Conservation (phyloP, 768 basidiomycete species). For the Lactifluus subvellereus region DNA sequence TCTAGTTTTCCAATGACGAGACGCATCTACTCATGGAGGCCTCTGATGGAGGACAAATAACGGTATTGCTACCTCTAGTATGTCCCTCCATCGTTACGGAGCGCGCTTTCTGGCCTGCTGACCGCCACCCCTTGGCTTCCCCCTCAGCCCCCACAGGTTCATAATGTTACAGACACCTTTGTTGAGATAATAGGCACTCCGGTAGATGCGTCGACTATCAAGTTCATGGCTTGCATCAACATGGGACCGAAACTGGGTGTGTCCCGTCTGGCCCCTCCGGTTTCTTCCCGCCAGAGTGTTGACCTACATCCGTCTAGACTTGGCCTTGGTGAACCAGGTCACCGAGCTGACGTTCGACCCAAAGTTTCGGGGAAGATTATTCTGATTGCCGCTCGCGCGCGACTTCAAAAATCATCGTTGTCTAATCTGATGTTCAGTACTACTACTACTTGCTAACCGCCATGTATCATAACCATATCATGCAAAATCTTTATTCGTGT, state of each 20-base stretch:
- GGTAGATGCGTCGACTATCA: slow-evolving; percentile 48
- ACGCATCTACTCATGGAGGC: slow-evolving; percentile 20
- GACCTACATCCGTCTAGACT: slow-evolving; percentile 34
- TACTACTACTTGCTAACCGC: neutral
- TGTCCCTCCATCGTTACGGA: neutral
- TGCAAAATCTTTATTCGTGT: neutral
- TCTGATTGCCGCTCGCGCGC: slow-evolving; percentile 26
- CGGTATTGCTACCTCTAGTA: slow-evolving; percentile 8
- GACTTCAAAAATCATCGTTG: neutral
- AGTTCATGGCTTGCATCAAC: slow-evolving; percentile 46
- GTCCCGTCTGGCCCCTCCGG: slow-evolving; percentile 22
- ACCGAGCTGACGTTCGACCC: slow-evolving; percentile 57
- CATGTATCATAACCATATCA: slow-evolving; percentile 8
- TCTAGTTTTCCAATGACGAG: slow-evolving; percentile 16
- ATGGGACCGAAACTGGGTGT: slow-evolving; percentile 60
- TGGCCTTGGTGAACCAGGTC: slow-evolving; percentile 56
- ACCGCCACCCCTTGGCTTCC: neutral
- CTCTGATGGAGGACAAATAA: slow-evolving; percentile 19
- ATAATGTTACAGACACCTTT: slow-evolving; percentile 42
- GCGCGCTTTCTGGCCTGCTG: neutral
- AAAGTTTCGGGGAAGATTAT: slow-evolving; percentile 47
- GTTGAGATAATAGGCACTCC: slow-evolving; percentile 67
- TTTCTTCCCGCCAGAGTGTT: neutral
- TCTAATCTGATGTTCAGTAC: neutral
- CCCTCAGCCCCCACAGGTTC: slow-evolving; percentile 29